phyloP scores from a whole-genome alignment of 441 rosid species.

The Eruca vesicaria region DNA sequence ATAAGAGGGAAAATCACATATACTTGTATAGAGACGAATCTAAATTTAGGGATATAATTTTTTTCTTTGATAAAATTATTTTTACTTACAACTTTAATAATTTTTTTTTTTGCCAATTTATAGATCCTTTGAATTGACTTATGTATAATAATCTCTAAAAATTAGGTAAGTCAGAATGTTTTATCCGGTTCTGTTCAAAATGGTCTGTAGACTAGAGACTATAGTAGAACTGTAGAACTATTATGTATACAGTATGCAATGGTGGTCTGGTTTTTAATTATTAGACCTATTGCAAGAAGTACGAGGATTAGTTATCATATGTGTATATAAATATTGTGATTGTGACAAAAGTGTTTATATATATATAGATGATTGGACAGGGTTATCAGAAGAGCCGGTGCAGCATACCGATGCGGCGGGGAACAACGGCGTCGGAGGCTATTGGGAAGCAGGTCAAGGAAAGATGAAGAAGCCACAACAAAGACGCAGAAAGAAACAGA shows the following conservation, averaged over 20 bases:
- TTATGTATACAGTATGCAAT: not conserved
- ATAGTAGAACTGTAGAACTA: no score
- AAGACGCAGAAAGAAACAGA: slow-evolving; percentile 51
- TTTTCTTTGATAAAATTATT: no score
- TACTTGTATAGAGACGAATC: no score
- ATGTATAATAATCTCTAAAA: no score
- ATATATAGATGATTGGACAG: slow-evolving; percentile 43
- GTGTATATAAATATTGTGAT: not conserved
- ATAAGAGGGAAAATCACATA: no score
- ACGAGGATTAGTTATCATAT: slow-evolving; percentile 28
- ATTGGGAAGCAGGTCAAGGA: slow-evolving; percentile 45
- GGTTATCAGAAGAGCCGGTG: slow-evolving; percentile 84
- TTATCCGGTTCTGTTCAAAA: no score
- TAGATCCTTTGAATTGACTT: no score
- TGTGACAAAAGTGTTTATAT: slow-evolving; percentile 17
- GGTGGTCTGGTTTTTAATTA: not conserved
- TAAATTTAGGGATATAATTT: no score
- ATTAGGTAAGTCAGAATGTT: no score
- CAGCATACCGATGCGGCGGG: slow-evolving; percentile 55
- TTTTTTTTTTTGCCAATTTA: no score
- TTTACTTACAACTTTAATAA: no score
- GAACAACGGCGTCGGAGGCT: slow-evolving; percentile 49
- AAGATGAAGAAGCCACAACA: slow-evolving; percentile 37
- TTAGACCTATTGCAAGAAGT: slow-evolving; percentile 8
- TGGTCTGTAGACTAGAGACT: no score